phyloP scores from a whole-genome alignment of 192 early-diverging fungal species.

The Dissophora globulifera region DNA sequence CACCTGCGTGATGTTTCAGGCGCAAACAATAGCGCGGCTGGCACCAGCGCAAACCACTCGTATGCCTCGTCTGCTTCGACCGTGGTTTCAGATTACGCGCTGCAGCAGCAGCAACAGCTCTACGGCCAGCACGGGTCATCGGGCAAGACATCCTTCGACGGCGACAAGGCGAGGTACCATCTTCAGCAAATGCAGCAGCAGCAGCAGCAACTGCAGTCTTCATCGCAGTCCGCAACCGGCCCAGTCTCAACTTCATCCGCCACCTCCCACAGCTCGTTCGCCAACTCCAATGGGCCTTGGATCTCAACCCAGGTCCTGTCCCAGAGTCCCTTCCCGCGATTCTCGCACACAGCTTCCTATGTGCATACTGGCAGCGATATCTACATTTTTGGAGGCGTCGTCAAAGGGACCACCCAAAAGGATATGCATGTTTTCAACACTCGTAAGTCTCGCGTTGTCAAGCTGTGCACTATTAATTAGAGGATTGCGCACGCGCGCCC shows the following conservation, averaged over 20 bases:
- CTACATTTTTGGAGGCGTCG: constrained; percentile 48
- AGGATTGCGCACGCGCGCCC: no score
- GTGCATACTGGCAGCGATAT: constrained; percentile 50
- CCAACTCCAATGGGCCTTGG: constrained; percentile 35
- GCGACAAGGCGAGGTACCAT: constrained; percentile 26
- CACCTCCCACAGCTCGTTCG: constrained; percentile 20
- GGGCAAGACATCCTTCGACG: constrained; percentile 19
- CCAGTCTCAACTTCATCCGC: constrained; percentile 5
- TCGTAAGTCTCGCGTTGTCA: no score
- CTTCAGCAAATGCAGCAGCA: constrained; percentile 16
- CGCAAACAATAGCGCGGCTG: constrained; percentile 28
- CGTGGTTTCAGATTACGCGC: constrained; percentile 2
- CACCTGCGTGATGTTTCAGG: constrained; percentile 32
- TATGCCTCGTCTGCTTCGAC: constrained; percentile 9
- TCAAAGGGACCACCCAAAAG: constrained; percentile 24
- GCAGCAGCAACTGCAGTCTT: constrained; percentile 18
- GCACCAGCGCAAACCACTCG: neutral
- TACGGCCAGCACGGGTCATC: neutral
- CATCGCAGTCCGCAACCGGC: neutral
- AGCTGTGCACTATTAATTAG: no score
- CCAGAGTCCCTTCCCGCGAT: constrained; percentile 32
- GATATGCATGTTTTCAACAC: constrained; percentile 52
- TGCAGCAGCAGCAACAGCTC: constrained; percentile 17
- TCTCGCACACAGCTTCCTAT: constrained; percentile 49
- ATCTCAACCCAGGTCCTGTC: constrained; percentile 27